Evolutionary conservation across 2,329 filamentous ascomycete species (phyloP).

Genomic region (Xylariales sp.): DNA sequence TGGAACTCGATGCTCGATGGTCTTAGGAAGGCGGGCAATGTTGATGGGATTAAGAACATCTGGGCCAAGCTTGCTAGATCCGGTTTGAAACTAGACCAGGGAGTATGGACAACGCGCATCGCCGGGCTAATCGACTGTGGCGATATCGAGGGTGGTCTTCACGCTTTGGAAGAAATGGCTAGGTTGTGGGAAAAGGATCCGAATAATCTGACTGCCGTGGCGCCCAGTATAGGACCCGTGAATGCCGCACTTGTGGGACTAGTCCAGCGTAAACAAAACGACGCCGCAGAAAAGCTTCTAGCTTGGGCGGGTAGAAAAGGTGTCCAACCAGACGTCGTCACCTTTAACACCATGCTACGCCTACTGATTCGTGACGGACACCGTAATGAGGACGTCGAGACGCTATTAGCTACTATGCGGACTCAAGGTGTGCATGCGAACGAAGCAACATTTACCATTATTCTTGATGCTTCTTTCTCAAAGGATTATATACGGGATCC

Average conservation of each 20-base stretch:
- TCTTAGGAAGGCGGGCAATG: conserved; percentile 70
- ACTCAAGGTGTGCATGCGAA: conserved; percentile 66
- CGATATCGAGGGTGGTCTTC: conserved; percentile 66
- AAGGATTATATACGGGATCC: conserved; percentile 52
- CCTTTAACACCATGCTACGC: conserved; percentile 77
- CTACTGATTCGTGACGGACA: conserved; percentile 65
- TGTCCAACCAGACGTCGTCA: conserved; percentile 67
- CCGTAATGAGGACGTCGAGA: conserved; percentile 58
- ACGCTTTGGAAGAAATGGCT: conserved; percentile 74
- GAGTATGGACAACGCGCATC: conserved; percentile 78
- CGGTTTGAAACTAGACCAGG: conserved; percentile 69
- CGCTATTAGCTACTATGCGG: conserved; percentile 70
- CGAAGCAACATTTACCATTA: conserved; percentile 77
- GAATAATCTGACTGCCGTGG: conserved; percentile 55
- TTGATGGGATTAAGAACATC: conserved; percentile 69
- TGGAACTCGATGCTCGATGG: conserved; percentile 81
- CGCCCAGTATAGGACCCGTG: conserved; percentile 72
- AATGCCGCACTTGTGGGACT: conserved; percentile 78
- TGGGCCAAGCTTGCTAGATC: conserved; percentile 73
- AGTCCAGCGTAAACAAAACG: conserved; percentile 59
- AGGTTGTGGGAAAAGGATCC: conserved; percentile 64
- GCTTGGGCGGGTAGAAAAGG: conserved; percentile 67
- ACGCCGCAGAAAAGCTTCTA: conserved; percentile 65
- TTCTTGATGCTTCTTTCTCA: conserved; percentile 70
- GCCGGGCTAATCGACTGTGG: conserved; percentile 70